phyloP scores from a whole-genome alignment of 2,329 filamentous ascomycete genomes.

The Penicillium digitatum region DNA sequence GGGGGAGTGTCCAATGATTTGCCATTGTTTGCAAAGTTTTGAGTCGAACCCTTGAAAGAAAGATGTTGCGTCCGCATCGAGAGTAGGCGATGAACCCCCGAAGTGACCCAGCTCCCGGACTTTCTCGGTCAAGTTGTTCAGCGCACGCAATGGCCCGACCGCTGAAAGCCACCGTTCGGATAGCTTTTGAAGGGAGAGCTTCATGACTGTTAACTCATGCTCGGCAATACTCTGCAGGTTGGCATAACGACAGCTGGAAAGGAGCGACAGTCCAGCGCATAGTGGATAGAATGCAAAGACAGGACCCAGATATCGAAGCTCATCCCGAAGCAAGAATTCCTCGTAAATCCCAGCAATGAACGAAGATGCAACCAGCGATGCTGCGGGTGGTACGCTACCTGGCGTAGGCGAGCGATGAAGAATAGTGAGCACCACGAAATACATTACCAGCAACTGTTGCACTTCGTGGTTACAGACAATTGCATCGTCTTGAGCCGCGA shows the following conservation, averaged over 20 bases:
- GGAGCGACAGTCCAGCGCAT: constrained; percentile 39
- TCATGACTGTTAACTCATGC: constrained; percentile 24
- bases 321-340: constrained; percentile 41
- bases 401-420: constrained; percentile 35
- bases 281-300: constrained; percentile 44
- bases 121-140: constrained; percentile 26
- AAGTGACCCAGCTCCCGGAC: constrained; percentile 21
- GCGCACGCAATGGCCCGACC: constrained; percentile 21
- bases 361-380: constrained; percentile 40
- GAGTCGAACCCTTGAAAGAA: constrained; percentile 25
- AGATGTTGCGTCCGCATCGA: constrained; percentile 18
- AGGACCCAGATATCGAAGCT: constrained; percentile 40
- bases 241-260: constrained; percentile 38
- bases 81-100: constrained; percentile 13
- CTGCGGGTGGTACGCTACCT: constrained; percentile 33
- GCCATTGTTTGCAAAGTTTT: constrained; percentile 24
- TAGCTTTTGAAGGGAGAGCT: constrained; percentile 28
- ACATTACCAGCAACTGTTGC: constrained; percentile 36
- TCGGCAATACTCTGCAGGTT: constrained; percentile 27
- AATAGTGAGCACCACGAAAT: constrained; percentile 41
- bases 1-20: constrained; percentile 16
- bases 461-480: constrained; percentile 31
- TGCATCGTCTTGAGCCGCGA: constrained; percentile 16
- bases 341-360: constrained; percentile 44
- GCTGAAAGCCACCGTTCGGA: constrained; percentile 28